A percentile compares a stretch with the other conserved stretches of the same genome.
Evolutionary conservation across 768 basidiomycete species (phyloP).

Genomic region (Agrocybe praecox): DNA sequence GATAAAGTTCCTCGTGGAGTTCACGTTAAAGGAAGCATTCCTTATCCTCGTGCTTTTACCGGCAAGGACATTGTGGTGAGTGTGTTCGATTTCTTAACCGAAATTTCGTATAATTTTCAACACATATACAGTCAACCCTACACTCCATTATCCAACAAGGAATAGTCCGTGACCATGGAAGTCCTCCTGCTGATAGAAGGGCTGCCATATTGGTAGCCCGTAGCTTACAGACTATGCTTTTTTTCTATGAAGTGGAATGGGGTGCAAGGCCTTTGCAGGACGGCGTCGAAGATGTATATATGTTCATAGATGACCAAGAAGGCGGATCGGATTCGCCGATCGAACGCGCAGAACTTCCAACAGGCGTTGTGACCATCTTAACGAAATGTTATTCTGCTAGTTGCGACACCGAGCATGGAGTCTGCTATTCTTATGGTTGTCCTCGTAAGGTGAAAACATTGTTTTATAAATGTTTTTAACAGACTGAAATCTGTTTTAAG

Average conservation of each 20-base stretch:
- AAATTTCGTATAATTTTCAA: neutral
- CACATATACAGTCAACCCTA: slow-evolving; percentile 67
- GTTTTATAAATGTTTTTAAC: neutral
- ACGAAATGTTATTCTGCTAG: slow-evolving; percentile 89
- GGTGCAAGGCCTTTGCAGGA: slow-evolving; percentile 82
- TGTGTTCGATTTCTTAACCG: neutral
- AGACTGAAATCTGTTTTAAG: slow-evolving; percentile 11
- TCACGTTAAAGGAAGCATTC: slow-evolving; percentile 94
- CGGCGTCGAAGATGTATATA: slow-evolving; percentile 92
- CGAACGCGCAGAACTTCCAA: slow-evolving; percentile 74
- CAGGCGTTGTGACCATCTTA: slow-evolving; percentile 84
- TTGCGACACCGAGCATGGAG: slow-evolving; percentile 72
- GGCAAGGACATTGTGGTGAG: slow-evolving; percentile 69
- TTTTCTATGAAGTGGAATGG: slow-evolving; percentile 98
- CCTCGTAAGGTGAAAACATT: slow-evolving; percentile 56
- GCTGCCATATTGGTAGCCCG: slow-evolving; percentile 87
- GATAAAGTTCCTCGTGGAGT: slow-evolving; percentile 88
- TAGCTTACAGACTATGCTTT: slow-evolving; percentile 87
- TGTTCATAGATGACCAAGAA: slow-evolving; percentile 87
- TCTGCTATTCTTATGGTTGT: slow-evolving; percentile 85
- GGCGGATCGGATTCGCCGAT: slow-evolving; percentile 56
- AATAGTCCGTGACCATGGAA: slow-evolving; percentile 65
- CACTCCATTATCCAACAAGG: slow-evolving; percentile 84
- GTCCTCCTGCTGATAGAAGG: slow-evolving; percentile 71
- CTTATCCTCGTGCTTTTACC: slow-evolving; percentile 89